Conservation (phyloP, 352 stramenopile genomes). For the Plasmopara muralis region DNA sequence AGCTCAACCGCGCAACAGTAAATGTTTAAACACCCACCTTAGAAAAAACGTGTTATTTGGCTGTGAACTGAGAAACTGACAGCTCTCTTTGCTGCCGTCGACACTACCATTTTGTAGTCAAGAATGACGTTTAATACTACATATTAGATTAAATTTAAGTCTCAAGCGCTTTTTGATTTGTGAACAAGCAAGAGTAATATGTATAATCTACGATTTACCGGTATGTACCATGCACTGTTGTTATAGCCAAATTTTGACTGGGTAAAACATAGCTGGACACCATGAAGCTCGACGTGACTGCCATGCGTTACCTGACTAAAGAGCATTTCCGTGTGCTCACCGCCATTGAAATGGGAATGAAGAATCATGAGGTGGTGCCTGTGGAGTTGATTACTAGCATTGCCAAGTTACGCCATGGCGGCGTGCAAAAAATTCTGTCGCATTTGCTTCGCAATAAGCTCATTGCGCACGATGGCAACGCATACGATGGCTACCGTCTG, state of each 20-base stretch:
- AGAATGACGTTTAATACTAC: no score
- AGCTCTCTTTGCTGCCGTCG: no score
- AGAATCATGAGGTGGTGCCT: conserved; percentile 97
- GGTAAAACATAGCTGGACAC: conserved; percentile 11
- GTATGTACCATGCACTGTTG: no score
- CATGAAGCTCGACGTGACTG: conserved; percentile 92
- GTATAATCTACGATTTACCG: no score
- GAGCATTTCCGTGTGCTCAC: conserved; percentile 98
- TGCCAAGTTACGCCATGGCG: conserved; percentile 96
- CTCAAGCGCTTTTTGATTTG: no score
- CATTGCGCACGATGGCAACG: conserved; percentile 94
- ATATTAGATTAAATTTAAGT: no score
- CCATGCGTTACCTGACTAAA: conserved; percentile 91
- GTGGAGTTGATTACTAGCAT: conserved; percentile 95
- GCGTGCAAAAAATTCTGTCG: conserved; percentile 96
- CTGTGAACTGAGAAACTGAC: no score
- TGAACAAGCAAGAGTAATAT: no score
- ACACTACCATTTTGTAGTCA: no score
- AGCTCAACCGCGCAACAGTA: no score
- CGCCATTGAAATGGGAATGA: conserved; percentile 98
- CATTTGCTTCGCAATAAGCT: conserved; percentile 97
- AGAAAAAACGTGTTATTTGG: no score
- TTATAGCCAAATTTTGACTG: conserved; percentile 23
- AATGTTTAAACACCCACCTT: no score
- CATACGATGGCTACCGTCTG: conserved; percentile 96